Evolutionary conservation across 345 rosid genomes (phyloP).

Genomic region (Lepidium africanum): DNA sequence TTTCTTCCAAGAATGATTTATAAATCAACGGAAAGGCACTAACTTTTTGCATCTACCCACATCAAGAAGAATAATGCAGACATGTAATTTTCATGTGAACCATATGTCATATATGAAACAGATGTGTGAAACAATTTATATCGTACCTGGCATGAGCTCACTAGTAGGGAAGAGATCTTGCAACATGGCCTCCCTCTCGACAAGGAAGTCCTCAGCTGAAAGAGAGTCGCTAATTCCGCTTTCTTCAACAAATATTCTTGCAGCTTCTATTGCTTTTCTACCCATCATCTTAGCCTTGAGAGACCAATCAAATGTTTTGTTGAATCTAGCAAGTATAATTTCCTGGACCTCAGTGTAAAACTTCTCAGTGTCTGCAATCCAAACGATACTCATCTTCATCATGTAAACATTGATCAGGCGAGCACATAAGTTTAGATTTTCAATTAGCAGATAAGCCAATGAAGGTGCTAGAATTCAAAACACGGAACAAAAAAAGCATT

Average conservation of each 20-base stretch:
- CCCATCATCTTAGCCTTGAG: constrained; percentile 99
- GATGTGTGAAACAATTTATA: background rate
- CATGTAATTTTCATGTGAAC: background rate
- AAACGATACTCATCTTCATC: background rate
- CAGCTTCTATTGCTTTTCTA: constrained; percentile 83
- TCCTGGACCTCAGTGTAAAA: constrained; percentile 96
- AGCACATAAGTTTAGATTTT: too few relatives aligned
- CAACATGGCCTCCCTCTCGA: constrained; percentile 78
- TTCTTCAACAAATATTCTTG: constrained; percentile 76
- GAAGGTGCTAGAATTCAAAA: background rate
- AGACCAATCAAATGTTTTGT: constrained; percentile 86
- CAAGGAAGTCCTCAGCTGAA: constrained; percentile 77
- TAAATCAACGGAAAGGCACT: background rate
- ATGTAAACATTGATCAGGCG: background rate
- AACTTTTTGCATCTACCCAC: background rate
- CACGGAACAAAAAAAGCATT: background rate
- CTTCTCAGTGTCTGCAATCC: constrained; percentile 76
- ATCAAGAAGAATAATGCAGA: background rate
- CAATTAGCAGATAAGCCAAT: background rate
- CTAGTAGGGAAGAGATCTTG: constrained; percentile 63
- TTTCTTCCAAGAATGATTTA: background rate
- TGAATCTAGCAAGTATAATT: constrained; percentile 70
- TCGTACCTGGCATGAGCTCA: constrained; percentile 80
- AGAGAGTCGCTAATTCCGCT: constrained; percentile 72
- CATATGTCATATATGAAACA: background rate